Evolutionary conservation across 1,139 yeast genomes (phyloP).

Genomic region (Debaryomycetaceae sp.): DNA sequence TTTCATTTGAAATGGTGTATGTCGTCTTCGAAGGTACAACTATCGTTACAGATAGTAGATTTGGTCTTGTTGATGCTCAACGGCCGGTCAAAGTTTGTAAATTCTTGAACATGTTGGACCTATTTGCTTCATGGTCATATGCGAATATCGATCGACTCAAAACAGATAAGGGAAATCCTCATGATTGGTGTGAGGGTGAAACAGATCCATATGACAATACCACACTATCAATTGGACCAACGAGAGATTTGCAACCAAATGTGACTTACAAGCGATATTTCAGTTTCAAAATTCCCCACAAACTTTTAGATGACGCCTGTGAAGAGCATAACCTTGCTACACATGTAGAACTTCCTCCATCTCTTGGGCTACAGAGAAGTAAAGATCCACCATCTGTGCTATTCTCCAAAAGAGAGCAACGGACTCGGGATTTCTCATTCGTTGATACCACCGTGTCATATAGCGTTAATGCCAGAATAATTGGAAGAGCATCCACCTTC

Average conservation of each 20-base stretch:
- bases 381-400: constrained; percentile 17
- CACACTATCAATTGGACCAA: constrained; percentile 34
- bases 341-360: constrained; percentile 39
- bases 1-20: constrained; percentile 34
- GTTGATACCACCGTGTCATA: constrained; percentile 38
- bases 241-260: constrained; percentile 36
- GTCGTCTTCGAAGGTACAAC: constrained; percentile 31
- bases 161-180: constrained; percentile 47
- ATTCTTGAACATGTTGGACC: constrained; percentile 43
- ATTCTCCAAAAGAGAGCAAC: constrained; percentile 17
- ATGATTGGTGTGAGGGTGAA: constrained; percentile 50
- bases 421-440: constrained; percentile 33
- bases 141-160: constrained; percentile 44
- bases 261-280: constrained; percentile 41
- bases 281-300: constrained; percentile 41
- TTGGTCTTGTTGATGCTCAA: constrained; percentile 28
- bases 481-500: constrained; percentile 42
- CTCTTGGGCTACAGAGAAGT: constrained; percentile 31
- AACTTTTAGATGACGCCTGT: constrained; percentile 40
- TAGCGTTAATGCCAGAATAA: constrained; percentile 40
- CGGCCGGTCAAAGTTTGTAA: constrained; percentile 26
- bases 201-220: constrained; percentile 44
- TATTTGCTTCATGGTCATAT: constrained; percentile 47
- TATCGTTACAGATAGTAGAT: constrained; percentile 23
- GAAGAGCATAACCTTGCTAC: constrained; percentile 31